Base-by-base conservation (phyloP, 371 early-diverging fungal genomes). In the Entomophthora muscae region DNA sequence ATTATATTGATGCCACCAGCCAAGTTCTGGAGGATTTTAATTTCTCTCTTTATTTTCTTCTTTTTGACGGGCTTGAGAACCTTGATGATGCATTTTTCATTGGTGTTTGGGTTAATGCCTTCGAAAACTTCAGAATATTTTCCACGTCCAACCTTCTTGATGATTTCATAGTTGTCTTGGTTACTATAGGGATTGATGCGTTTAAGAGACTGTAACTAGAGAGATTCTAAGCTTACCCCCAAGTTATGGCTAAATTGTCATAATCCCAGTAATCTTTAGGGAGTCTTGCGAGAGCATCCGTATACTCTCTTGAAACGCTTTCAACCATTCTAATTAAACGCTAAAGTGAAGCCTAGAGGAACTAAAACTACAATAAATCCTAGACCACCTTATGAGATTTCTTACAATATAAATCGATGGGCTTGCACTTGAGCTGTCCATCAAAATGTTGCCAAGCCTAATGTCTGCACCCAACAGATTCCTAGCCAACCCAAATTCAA, bases 51-150 rank as follows among this genome's bases (percentile, higher is more conserved):
- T 72, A 99, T 98, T 82, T 98, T 98, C 85, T 93, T 94, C 84
- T 93, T 92, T 80, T 93, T 92, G 65, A 98, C 93, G 1, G 99
- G 99, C 76, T 99, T 98, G 66, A 99, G 80, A 12, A 97, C 98
- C 78, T 99, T 99, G 81, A 99, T 98, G 67, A 98, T 90, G 73
- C 93, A 91, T 70, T 88, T 84, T 65, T 84, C 76, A 66, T 78
- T 71, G 71, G 78, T 82, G 62, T 74, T 77, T 52, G 90, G 76
- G 73, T 91, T 89, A 72, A 90, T 78, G 21, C 99, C 99, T 76
- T 95, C 93, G 78, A 99, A 99, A 17, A 99, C 99, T 73, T 99
- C 98, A 1, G 97, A 97, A 82, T 99, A 99, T 78, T 99, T 99
- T 64, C 99, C 99, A 61, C 97, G 88, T 33, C 99, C 99, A 52